These are phyloP conservation scores for Lecanoromycetidae sp. DNA, from an alignment of 2,329 filamentous ascomycete genomes.

Conservation along the genomic window DNA sequence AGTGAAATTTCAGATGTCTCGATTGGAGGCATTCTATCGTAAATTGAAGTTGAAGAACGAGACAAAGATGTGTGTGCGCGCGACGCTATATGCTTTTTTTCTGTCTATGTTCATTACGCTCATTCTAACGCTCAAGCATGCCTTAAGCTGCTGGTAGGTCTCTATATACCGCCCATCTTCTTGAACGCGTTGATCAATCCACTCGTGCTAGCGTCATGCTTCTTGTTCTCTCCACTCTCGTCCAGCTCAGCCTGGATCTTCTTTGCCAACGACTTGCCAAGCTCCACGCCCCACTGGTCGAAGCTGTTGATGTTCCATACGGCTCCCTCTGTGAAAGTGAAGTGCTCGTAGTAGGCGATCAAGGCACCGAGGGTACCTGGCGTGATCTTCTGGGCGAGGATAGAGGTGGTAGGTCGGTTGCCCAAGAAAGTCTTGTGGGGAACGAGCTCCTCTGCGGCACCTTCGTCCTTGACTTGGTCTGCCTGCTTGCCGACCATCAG, in stretches of 20 bases:
- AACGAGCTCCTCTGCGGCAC: constrained; percentile 46
- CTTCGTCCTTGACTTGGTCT: constrained; percentile 37
- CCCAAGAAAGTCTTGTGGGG: constrained; percentile 99
- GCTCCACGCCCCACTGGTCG: constrained; percentile 98
- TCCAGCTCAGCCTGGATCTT: constrained; percentile 81
- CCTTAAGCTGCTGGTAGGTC: not conserved
- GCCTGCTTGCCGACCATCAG: constrained; percentile 43
- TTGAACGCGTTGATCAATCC: constrained; percentile 89
- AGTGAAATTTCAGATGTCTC: no score
- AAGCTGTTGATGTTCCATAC: constrained; percentile 99
- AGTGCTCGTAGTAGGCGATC: constrained; percentile 97
- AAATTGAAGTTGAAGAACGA: no score
- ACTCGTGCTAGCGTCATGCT: constrained; percentile 78
- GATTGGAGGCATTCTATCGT: no score
- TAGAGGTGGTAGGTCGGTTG: constrained; percentile 92
- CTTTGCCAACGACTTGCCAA: constrained; percentile 93
- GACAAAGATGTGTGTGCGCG: no score
- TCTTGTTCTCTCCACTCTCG: constrained; percentile 53
- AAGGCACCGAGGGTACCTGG: constrained; percentile 85
- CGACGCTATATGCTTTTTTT: no score
- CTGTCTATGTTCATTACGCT: no score
- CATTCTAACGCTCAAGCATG: no score
- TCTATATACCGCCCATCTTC: constrained; percentile 47
- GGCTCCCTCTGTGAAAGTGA: constrained; percentile 94
- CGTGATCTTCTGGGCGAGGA: constrained; percentile 86